Base-by-base conservation (phyloP, 192 early-diverging fungal species). In the Rhizophagus prolifer region DNA sequence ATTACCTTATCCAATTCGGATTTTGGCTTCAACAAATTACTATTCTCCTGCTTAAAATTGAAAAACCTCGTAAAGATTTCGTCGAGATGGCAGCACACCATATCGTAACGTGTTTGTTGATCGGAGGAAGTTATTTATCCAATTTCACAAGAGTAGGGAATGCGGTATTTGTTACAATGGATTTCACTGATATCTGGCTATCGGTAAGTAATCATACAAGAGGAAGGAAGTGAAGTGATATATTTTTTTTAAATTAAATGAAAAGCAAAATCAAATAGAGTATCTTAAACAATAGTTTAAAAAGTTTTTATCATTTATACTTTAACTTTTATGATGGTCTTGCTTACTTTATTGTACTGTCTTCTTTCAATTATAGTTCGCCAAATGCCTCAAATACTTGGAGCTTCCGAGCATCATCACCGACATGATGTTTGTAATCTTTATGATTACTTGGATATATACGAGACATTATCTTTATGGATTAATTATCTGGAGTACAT, bases 371-470 rank as follows among this genome's bases (percentile, higher is more conserved):
- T 30, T 61, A 12, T 79, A 89, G 88, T 70, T 89, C 19, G 92
- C 94, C 34, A 95, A 95, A 82, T 88, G 88, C 64, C 79, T 94
- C 30, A 92, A 93, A 75, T 95, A 95, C 62, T 58, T 92, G n/a
- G 79, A 81, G 16, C 85, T 90, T 28, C 84, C 78, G 4, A 70
- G 84, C 23, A 81, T 78, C 41, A 63, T 87, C 9, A 88, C 91
- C 74, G 88, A 91, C 12, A 74, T 59, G 1, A 87, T 85, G 8
- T 95, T 95, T 86, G 88, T 82, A 9, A 34, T 88, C 8, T 91
- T 94, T 69, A 81, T 94, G 63, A 26, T 92, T 10, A 85, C 88
- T 28, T 94, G 94, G 94, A 59, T 91, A 38, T 89, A 91, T 26
- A 93, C 92, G 3, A 89, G 94, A 25, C 90, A 93, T 74, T 92